Percentiles rank a stretch among this genome's conserved stretches.
These are phyloP conservation scores for Solanum corneliomulleri DNA, from an alignment of 257 asterid genomes.

Conservation along the genomic window DNA sequence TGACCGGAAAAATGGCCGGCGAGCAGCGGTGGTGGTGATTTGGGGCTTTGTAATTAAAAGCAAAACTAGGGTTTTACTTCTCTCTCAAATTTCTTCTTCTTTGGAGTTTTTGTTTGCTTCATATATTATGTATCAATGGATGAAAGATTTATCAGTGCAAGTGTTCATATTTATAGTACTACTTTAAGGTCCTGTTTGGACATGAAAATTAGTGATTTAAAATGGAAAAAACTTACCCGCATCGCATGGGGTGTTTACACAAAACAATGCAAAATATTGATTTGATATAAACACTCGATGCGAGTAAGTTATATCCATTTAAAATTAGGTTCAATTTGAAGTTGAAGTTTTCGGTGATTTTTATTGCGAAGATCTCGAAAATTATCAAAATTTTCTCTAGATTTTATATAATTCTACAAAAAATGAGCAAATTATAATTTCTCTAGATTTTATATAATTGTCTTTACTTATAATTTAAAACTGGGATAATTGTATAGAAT, in stretches of 20 bases:
- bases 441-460: too few species aligned
- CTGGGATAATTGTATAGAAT: too few species aligned
- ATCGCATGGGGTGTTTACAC: too few species aligned
- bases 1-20: background rate
- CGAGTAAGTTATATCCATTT: background rate
- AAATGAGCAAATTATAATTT: background rate
- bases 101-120: background rate
- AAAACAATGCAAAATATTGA: too few species aligned
- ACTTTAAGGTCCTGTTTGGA: background rate
- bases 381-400: too few species aligned
- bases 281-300: too few species aligned
- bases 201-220: background rate
- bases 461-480: too few species aligned
- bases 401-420: too few species aligned
- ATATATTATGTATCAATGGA: background rate
- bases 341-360: background rate
- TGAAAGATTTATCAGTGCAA: background rate
- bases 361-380: background rate
- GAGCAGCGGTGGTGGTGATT: background rate
- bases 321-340: background rate
- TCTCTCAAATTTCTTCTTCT: background rate
- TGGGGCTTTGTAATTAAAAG: background rate
- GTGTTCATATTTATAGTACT: background rate
- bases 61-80: background rate
- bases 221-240: background rate